Evolutionary conservation across 257 asterid genomes (phyloP), one percentile per base, ranked within the genome.

Genomic region (Ilex asprella): DNA sequence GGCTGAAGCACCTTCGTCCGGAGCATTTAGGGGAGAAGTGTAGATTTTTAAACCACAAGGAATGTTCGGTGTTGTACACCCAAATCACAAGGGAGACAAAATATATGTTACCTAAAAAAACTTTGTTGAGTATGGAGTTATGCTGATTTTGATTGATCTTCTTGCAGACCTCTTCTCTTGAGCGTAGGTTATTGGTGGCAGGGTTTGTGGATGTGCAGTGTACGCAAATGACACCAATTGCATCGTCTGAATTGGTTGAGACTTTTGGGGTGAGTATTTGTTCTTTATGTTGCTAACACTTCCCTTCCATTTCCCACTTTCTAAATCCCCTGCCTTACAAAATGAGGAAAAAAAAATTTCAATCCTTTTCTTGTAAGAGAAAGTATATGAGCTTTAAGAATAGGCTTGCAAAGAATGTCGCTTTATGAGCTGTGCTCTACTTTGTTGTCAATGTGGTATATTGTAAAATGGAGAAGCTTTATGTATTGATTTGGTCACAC

Each of bases 171-270:
- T 70, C 92, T 56, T 73, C 85, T 57, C 85, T 82, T 44, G 89
- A 87, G 72, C 95, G 87, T 56, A 81, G 78, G 80, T 75, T 89
- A 61, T 63, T 93, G 49, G 75, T 93, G 67, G 86, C 92, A 60
- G 96, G 99, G 51, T 89, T 89, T 70, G 58, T 83, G 78, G 96
- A 89, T 68, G 72, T 87, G 30, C 67, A 74, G 27, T 4, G 2
- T 2, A 53, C 5, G 14, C 57, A 8, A 16, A 53, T 53, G 57
- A 8, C 27, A 53, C 27, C 30, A 53, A 14, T 53, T 53, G 30
- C 7, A 67, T 56, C 86, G 71, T 66, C 70, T 76, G 91, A 63
- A 65, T 58, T 69, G 29, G 80, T 74, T 66, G 77, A 72, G 62
- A 74, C 88, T 59, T 32, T 68, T 71, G 91, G 77, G 95, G 96